Conservation (phyloP, 371 early-diverging fungal species). For the Rhizopus arrhizus region DNA sequence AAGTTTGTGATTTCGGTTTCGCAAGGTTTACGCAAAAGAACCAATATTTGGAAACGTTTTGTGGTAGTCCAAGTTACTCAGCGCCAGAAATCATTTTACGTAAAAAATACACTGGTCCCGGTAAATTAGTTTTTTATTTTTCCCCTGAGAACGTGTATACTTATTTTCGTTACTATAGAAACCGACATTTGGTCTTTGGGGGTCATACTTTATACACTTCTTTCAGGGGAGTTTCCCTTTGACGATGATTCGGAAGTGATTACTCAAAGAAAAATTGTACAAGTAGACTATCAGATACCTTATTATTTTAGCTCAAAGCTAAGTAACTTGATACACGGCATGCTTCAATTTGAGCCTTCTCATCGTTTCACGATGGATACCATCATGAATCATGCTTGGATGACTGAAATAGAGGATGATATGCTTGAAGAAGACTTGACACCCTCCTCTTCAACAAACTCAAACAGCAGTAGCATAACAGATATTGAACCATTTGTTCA, state of each 20-base stretch:
- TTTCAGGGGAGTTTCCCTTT: constrained; percentile 84
- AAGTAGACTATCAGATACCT: constrained; percentile 74
- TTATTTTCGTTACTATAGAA: constrained; percentile 42
- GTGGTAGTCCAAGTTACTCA: constrained; percentile 84
- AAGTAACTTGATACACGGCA: constrained; percentile 51
- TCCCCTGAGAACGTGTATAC: background rate
- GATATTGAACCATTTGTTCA: background rate
- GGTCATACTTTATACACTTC: constrained; percentile 78
- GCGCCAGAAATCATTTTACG: constrained; percentile 82
- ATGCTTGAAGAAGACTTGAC: constrained; percentile 34
- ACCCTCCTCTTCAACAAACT: constrained; percentile 33
- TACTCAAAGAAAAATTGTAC: constrained; percentile 72
- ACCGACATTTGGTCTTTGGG: constrained; percentile 90
- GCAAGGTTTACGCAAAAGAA: constrained; percentile 72
- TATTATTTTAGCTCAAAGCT: constrained; percentile 61
- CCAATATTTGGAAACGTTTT: constrained; percentile 80
- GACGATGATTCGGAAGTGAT: constrained; percentile 78
- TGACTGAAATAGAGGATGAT: constrained; percentile 24
- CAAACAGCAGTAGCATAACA: constrained; percentile 12
- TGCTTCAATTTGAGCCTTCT: constrained; percentile 68
- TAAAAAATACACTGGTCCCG: constrained; percentile 78
- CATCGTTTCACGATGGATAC: constrained; percentile 67
- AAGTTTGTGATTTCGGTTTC: constrained; percentile 91
- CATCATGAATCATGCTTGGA: constrained; percentile 75
- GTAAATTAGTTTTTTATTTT: constrained; percentile 29